A percentile compares a stretch with the other conserved stretches of the same genome.
These are phyloP conservation scores for Mucor lusitanicus DNA, from an alignment of 371 early-diverging fungal species.

Conservation along the genomic window DNA sequence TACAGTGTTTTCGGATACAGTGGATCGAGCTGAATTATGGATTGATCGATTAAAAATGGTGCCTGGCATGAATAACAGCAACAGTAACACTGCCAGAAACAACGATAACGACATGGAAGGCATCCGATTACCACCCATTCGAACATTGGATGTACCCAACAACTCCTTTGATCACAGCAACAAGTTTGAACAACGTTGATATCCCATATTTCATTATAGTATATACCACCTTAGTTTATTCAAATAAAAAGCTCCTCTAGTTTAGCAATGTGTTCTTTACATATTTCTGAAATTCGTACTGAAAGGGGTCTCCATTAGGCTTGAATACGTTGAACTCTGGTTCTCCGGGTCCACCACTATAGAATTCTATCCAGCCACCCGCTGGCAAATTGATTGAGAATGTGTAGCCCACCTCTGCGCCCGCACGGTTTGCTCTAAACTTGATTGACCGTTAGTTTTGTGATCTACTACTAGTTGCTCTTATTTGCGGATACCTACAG, in stretches of 20 bases:
- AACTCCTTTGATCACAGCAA: slow-evolving; percentile 10
- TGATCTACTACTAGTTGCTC: neutral
- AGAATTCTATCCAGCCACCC: slow-evolving; percentile 9
- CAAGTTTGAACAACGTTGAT: slow-evolving; percentile 4
- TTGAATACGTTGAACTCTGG: neutral
- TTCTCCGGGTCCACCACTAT: neutral
- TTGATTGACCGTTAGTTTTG: neutral
- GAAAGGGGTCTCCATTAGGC: neutral
- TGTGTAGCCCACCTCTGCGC: neutral
- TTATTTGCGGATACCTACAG: neutral
- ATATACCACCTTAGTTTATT: neutral
- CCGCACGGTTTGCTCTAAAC: neutral
- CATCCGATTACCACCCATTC: slow-evolving; percentile 36
- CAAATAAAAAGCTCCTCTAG: neutral
- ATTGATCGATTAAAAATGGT: slow-evolving; percentile 54
- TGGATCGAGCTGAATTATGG: slow-evolving; percentile 81
- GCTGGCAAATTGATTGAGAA: neutral
- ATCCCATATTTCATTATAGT: neutral
- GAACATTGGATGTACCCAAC: slow-evolving; percentile 19
- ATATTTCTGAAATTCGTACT: neutral
- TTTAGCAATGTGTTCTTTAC: neutral
- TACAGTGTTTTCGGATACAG: slow-evolving; percentile 74
- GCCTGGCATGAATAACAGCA: slow-evolving; percentile 23
- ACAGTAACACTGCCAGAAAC: neutral
- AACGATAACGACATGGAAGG: slow-evolving; percentile 11